A percentile compares a stretch with the other conserved stretches of the same genome.
Conservation (phyloP, 83 land plant species). For the Picea abies region DNA sequence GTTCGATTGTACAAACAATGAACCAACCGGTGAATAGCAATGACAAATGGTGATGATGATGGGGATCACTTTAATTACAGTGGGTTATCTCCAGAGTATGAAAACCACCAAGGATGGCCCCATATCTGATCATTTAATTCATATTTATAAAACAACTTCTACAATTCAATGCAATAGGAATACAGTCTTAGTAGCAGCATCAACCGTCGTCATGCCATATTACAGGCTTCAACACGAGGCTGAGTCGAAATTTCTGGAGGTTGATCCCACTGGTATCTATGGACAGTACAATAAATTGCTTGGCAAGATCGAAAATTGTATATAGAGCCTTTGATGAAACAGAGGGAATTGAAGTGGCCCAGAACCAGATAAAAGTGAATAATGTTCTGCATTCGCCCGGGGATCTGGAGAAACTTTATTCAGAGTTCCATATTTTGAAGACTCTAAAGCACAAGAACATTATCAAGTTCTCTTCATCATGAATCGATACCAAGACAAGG, state of each 20-base stretch:
- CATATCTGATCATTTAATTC: no score
- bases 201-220: no score
- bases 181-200: no score
- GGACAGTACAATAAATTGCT: constrained; percentile 87
- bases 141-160: no score
- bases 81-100: no score
- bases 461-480: constrained; percentile 82
- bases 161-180: no score
- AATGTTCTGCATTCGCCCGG: constrained; percentile 78
- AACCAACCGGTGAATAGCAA: no score
- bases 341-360: constrained; percentile 87
- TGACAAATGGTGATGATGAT: no score
- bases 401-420: constrained; percentile 77
- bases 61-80: no score
- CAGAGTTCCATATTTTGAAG: constrained; percentile 82
- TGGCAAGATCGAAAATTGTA: constrained; percentile 87
- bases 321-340: constrained; percentile 85
- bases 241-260: constrained; percentile 56
- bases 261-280: constrained; percentile 75
- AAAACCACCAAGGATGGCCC: no score
- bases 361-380: constrained; percentile 81
- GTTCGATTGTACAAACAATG: no score
- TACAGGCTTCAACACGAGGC: not conserved
- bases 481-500: constrained; percentile 77
- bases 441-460: constrained; percentile 84